Evolutionary conservation across 495 filamentous ascomycete genomes (phyloP), one percentile per base, ranked within the genome.

Genomic region (Aspergillus cavernicola): DNA sequence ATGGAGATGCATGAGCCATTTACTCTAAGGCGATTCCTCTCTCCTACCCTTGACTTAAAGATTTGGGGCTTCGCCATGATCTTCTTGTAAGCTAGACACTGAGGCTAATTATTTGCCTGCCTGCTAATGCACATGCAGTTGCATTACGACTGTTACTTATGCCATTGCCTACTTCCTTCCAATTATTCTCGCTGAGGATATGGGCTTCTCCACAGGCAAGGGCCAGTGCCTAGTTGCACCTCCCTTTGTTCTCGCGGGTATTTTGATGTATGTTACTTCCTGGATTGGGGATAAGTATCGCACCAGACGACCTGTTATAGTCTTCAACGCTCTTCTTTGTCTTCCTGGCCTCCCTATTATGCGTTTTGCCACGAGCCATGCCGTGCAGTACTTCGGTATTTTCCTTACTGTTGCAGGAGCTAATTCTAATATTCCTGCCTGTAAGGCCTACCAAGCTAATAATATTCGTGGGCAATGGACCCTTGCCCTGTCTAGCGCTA

Each of bases 401-500:
- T 88, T 87, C 70, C 63, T 87, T 26, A 73, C 75, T 33, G 80
- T 78, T 1, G 78, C 79, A 1, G 78, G 77, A 10, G 73, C 72
- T 35, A 86, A 86, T 63, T 73, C 81, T 10, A 85, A 85, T 60
- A 75, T 84, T 31, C 83, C 72, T 1, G 45, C 67, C 1, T 66
- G 68, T 4, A 66, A 86, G 74, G 75, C 81, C 0, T 85, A 83
- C 58, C 83, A 86, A 59, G 77, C 80, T 2, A 85, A 84, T 61
- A 86, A 86, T 54, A 74, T 85, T 57, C 80, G 80, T 24, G 82
- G 82, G 2, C 82, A 86, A 55, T 85, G 82, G 83, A 84, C 80
- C 45, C 75, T 82, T 18, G 83, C 82, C 0, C 75, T 86, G 32
- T 69, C 68, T 33, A 80, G 76, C 24, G 81, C 82, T 1, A 78